Evolutionary conservation across 2,329 filamentous ascomycete genomes (phyloP).

Genomic region (Fusarium nematophilum): DNA sequence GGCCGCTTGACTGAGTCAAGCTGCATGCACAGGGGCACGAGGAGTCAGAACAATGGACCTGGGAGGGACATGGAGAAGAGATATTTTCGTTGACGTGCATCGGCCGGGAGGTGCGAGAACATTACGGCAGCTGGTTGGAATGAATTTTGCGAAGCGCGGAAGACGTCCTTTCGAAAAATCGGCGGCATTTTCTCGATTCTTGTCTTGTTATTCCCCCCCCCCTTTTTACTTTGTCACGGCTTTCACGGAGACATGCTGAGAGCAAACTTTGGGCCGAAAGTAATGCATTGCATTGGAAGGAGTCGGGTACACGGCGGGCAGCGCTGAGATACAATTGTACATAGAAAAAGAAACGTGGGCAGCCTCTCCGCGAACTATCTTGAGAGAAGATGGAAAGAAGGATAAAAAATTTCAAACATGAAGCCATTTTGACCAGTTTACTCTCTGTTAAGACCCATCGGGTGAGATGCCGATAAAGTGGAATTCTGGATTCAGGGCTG

Average conservation of each 20-base stretch:
- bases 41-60: not conserved
- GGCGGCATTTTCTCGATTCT: constrained; percentile 32
- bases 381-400: constrained; percentile 30
- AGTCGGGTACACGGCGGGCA: constrained; percentile 43
- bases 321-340: constrained; percentile 43
- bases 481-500: too few relatives aligned
- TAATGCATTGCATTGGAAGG: constrained; percentile 45
- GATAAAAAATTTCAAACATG: constrained; percentile 25
- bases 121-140: constrained; percentile 27
- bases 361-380: constrained; percentile 24
- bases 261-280: constrained; percentile 34
- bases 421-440: not conserved
- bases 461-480: too few relatives aligned
- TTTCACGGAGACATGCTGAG: constrained; percentile 32
- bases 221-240: constrained; percentile 15
- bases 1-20: not conserved
- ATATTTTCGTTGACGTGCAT: not conserved
- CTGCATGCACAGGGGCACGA: not conserved
- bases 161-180: constrained; percentile 27
- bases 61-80: not conserved
- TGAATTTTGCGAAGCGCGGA: constrained; percentile 18
- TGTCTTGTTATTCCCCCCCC: constrained; percentile 22
- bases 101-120: constrained; percentile 13
- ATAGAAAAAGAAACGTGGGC: constrained; percentile 40
- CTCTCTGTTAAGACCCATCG: too few relatives aligned